Evolutionary conservation across 345 rosid genomes (phyloP).

Genomic region (Arabidopsis thaliana): TAIR10.1 NC_003071.7:10811001-10811500

Average conservation of each 20-base stretch:
- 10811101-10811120: too few relatives aligned
- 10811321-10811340: too few relatives aligned
- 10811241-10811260: slow-evolving; percentile 38
- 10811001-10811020: too few relatives aligned
- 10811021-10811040: too few relatives aligned
- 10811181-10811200: slow-evolving; percentile 4
- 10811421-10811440: slow-evolving; percentile 75
- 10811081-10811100: too few relatives aligned
- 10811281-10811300: slow-evolving; percentile 71
- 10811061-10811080: too few relatives aligned
- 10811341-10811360: slow-evolving; percentile 58
- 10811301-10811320: slow-evolving; percentile 8
- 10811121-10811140: too few relatives aligned
- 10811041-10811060: too few relatives aligned
- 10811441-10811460: slow-evolving; percentile 67
- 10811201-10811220: not conserved
- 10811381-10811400: slow-evolving; percentile 53
- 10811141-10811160: too few relatives aligned
- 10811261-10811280: slow-evolving; percentile 52
- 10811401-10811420: slow-evolving; percentile 64
- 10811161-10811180: too few relatives aligned
- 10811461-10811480: slow-evolving; percentile 57
- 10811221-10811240: not conserved
- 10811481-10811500: slow-evolving; percentile 71
- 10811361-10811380: slow-evolving; percentile 59